These are phyloP conservation scores for Globisporangium camurandrum DNA, from an alignment of 352 stramenopile species.

Conservation along the genomic window DNA sequence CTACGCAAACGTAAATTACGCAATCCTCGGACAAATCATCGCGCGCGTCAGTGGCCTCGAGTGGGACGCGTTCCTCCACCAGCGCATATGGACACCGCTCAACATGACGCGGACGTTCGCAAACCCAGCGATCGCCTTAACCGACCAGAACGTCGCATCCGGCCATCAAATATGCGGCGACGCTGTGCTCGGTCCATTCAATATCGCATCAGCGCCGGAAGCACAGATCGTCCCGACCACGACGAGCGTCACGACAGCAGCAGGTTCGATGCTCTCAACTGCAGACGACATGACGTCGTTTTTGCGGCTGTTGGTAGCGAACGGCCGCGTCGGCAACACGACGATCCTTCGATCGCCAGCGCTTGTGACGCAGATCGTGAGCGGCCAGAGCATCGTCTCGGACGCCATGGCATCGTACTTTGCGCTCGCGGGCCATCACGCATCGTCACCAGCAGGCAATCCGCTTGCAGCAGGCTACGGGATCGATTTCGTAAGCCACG, in stretches of 20 bases:
- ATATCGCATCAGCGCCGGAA: constrained; percentile 23
- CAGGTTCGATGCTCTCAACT: constrained; percentile 39
- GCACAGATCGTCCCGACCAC: constrained; percentile 20
- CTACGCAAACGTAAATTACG: constrained; percentile 62
- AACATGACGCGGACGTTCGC: constrained; percentile 49
- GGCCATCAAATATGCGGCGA: constrained; percentile 45
- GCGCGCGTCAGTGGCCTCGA: constrained; percentile 30
- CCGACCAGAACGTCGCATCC: constrained; percentile 19
- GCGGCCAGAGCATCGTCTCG: constrained; percentile 33
- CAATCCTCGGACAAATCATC: constrained; percentile 52
- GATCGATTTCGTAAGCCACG: constrained; percentile 45
- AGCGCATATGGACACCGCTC: constrained; percentile 42
- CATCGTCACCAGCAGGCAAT: constrained; percentile 31
- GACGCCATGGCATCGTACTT: constrained; percentile 29
- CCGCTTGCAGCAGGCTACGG: constrained; percentile 53
- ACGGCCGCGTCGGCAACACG: constrained; percentile 39
- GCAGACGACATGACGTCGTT: constrained; percentile 46
- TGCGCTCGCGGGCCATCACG: constrained; percentile 34
- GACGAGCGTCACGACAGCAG: constrained; percentile 22
- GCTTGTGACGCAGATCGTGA: constrained; percentile 46
- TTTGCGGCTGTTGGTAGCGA: constrained; percentile 49
- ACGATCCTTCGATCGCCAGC: constrained; percentile 32
- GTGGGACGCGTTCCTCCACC: constrained; percentile 47
- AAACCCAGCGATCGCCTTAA: constrained; percentile 18
- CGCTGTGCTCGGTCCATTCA: constrained; percentile 33